phyloP scores from a whole-genome alignment of 2,329 filamentous ascomycete genomes.

The Calonectria ilicicola region DNA sequence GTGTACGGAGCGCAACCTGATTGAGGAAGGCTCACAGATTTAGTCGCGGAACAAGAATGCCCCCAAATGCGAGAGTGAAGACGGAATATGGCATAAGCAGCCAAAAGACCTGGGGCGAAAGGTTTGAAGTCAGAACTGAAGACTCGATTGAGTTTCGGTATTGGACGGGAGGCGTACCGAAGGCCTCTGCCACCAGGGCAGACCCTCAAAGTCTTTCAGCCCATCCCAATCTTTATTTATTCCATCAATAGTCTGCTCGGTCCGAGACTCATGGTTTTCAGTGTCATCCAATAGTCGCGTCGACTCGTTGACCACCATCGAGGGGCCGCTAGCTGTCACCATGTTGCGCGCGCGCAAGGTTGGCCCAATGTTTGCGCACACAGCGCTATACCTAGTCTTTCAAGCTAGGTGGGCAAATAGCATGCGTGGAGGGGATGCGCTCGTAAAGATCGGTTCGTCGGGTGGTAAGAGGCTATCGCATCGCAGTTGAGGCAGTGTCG shows the following conservation, averaged over 20 bases:
- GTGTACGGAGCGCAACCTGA: not conserved
- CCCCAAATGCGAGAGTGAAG: slow-evolving; percentile 88
- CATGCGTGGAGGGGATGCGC: not conserved
- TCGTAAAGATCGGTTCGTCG: slow-evolving; percentile 6
- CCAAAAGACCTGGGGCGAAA: slow-evolving; percentile 76
- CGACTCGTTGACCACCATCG: slow-evolving; percentile 47
- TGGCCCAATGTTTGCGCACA: not conserved
- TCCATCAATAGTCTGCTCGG: slow-evolving; percentile 25
- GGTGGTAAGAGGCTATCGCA: slow-evolving; percentile 11
- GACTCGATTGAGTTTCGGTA: not conserved
- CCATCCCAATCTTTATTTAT: slow-evolving; percentile 57
- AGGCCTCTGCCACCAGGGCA: slow-evolving; percentile 73
- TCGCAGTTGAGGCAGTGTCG: not conserved
- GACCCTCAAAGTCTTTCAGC: slow-evolving; percentile 67
- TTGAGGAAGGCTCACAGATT: slow-evolving; percentile 70
- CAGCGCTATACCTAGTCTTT: not conserved
- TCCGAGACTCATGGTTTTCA: slow-evolving; percentile 31
- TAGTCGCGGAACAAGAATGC: slow-evolving; percentile 85
- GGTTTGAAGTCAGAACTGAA: slow-evolving; percentile 36
- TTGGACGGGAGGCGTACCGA: slow-evolving; percentile 60
- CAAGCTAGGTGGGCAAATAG: not conserved
- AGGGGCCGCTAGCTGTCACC: not conserved
- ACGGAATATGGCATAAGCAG: slow-evolving; percentile 83
- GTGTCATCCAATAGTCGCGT: slow-evolving; percentile 52
- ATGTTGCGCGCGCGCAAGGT: slow-evolving; percentile 8